Percentiles rank a stretch among this genome's conserved stretches.
Evolutionary conservation across 78 protist species (phyloP).

Genomic region (Dictyostelium firmibasis): DNA sequence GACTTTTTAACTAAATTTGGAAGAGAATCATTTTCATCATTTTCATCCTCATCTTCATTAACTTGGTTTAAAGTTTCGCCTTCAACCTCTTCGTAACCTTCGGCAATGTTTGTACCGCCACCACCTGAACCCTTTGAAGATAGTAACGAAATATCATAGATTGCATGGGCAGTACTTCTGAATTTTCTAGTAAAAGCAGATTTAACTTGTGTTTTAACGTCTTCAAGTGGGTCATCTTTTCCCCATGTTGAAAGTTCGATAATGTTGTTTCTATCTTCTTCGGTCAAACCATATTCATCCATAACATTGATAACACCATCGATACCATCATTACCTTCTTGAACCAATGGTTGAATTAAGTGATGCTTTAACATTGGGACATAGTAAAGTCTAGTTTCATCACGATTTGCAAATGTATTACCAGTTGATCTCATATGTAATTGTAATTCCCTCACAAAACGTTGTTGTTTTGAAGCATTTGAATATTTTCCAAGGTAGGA

Average conservation of each 20-base stretch:
- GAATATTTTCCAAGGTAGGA: constrained; percentile 71
- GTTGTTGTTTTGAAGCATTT: constrained; percentile 21
- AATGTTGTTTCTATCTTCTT: constrained; percentile 49
- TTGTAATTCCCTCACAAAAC: constrained; percentile 57
- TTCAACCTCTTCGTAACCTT: constrained; percentile 5
- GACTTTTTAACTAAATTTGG: constrained; percentile 24
- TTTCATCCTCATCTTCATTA: not conserved
- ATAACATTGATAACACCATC: constrained; percentile 7
- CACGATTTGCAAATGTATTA: not conserved
- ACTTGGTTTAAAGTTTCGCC: not conserved
- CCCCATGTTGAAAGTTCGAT: constrained; percentile 46
- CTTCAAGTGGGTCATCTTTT: not conserved
- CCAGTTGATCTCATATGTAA: constrained; percentile 40
- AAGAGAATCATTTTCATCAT: not conserved
- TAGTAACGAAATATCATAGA: not conserved
- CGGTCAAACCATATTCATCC: constrained; percentile 65
- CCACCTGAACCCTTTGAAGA: not conserved
- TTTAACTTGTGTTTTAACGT: not conserved
- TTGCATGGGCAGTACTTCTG: constrained; percentile 8
- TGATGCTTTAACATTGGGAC: constrained; percentile 51
- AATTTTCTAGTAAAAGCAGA: constrained; percentile 33
- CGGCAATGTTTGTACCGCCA: not conserved
- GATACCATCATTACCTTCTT: constrained; percentile 24
- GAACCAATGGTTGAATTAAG: constrained; percentile 19
- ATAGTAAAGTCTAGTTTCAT: constrained; percentile 28